Conservation (phyloP, 345 rosid species). For the Citrus trifoliata region DNA sequence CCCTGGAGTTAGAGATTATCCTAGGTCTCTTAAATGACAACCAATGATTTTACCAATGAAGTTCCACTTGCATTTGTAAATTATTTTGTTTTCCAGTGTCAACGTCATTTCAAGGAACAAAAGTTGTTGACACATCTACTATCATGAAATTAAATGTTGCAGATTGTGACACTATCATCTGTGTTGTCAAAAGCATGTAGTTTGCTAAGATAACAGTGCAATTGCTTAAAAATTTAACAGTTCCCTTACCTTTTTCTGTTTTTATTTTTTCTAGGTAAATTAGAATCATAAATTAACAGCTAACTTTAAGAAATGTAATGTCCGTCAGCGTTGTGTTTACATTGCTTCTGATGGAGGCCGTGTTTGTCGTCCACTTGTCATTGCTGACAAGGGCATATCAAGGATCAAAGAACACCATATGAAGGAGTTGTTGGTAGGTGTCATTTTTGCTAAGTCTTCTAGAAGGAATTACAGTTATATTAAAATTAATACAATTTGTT, state of each 20-base stretch:
- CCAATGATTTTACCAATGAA: too few species aligned
- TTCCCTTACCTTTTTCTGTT: not conserved
- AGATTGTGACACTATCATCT: too few species aligned
- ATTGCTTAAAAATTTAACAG: too few species aligned
- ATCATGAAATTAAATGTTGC: too few species aligned
- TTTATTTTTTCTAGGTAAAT: constrained; percentile 2
- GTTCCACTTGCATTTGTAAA: too few species aligned
- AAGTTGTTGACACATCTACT: too few species aligned
- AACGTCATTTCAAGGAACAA: too few species aligned
- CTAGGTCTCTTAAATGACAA: too few species aligned
- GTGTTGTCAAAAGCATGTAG: too few species aligned
- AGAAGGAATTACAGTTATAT: constrained; percentile 6
- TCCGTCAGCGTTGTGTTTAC: constrained; percentile 70
- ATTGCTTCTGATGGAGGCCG: constrained; percentile 99
- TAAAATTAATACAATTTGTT: constrained; percentile 21
- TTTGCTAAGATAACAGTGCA: too few species aligned
- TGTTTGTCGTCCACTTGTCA: constrained; percentile 96
- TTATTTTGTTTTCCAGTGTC: too few species aligned
- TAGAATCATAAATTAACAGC: constrained; percentile 2
- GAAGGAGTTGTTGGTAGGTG: constrained; percentile 76
- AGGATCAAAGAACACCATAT: constrained; percentile 88
- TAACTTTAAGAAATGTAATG: constrained; percentile 18
- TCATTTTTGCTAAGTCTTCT: constrained; percentile 13
- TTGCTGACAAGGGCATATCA: constrained; percentile 89
- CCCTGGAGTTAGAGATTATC: too few species aligned